A percentile compares a stretch with the other conserved stretches of the same genome.
These are phyloP conservation scores for Bothriochloa decipiens DNA, from an alignment of 176 grass and related monocot genomes.

Conservation along the genomic window DNA sequence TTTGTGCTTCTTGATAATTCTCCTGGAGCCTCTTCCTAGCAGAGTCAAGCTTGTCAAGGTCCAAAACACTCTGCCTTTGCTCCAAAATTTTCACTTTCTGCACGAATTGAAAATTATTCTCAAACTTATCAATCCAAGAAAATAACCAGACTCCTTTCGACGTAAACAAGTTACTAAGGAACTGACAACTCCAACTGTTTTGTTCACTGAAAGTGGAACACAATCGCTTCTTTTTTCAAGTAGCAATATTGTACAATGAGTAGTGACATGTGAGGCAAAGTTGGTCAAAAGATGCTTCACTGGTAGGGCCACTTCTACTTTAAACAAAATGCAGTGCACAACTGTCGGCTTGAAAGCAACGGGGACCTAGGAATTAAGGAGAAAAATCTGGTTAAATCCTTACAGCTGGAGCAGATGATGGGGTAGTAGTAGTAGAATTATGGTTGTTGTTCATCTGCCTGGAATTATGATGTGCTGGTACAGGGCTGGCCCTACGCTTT, in stretches of 20 bases:
- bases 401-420: constrained; percentile 47
- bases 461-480: constrained; percentile 28
- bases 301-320: constrained; percentile 25
- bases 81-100: constrained; percentile 53
- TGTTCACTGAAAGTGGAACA: constrained; percentile 4
- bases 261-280: constrained; percentile 24
- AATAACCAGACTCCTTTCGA: background rate
- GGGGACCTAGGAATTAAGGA: background rate
- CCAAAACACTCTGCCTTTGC: constrained; percentile 45
- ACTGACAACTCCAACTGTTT: background rate
- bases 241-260: constrained; percentile 8
- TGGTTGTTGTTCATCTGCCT: constrained; percentile 40
- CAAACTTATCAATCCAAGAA: background rate
- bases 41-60: constrained; percentile 58
- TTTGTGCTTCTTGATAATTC: constrained; percentile 85
- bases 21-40: constrained; percentile 84
- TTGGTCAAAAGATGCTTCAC: constrained; percentile 38
- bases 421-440: constrained; percentile 7
- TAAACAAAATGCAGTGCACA: constrained; percentile 30
- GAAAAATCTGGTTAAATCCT: constrained; percentile 42
- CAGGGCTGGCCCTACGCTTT: constrained; percentile 39
- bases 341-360: background rate
- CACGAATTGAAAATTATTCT: constrained; percentile 25
- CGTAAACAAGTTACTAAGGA: background rate
- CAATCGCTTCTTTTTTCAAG: background rate